These are phyloP conservation scores for Brassica cretica DNA, from an alignment of 345 rosid species.

Conservation along the genomic window DNA sequence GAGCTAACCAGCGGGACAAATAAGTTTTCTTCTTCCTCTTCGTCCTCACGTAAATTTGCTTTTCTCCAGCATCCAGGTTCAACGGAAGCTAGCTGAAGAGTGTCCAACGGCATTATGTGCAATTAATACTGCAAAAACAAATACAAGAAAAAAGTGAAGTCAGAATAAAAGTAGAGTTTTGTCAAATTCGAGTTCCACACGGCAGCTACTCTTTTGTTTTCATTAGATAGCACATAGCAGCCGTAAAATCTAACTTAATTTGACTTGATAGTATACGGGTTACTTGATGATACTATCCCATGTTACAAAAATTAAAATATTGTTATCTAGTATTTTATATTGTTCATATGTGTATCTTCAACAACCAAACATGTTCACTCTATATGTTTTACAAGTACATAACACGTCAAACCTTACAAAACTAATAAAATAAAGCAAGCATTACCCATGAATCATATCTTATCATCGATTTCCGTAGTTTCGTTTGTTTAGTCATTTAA, in stretches of 20 bases:
- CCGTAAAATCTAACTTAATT: slow-evolving; percentile 30
- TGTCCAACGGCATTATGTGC: too few relatives aligned
- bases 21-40: too few relatives aligned
- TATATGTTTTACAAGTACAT: background rate
- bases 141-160: slow-evolving; percentile 8
- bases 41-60: too few relatives aligned
- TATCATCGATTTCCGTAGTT: background rate
- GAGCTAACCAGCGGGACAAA: too few relatives aligned
- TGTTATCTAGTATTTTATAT: slow-evolving; percentile 1
- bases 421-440: background rate
- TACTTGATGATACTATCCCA: slow-evolving; percentile 18
- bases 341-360: slow-evolving; percentile 9
- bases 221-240: slow-evolving; percentile 22
- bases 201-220: slow-evolving; percentile 43
- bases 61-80: too few relatives aligned
- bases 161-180: slow-evolving; percentile 21
- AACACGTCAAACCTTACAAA: slow-evolving; percentile 17
- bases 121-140: slow-evolving; percentile 4
- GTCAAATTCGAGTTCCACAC: slow-evolving; percentile 54
- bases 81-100: too few relatives aligned
- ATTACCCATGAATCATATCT: slow-evolving; percentile 5
- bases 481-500: background rate
- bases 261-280: slow-evolving; percentile 8
- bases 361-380: slow-evolving; percentile 19
- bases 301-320: slow-evolving; percentile 4